Base-by-base conservation (phyloP, 352 stramenopile species). In the Phytophthora cactorum region DNA sequence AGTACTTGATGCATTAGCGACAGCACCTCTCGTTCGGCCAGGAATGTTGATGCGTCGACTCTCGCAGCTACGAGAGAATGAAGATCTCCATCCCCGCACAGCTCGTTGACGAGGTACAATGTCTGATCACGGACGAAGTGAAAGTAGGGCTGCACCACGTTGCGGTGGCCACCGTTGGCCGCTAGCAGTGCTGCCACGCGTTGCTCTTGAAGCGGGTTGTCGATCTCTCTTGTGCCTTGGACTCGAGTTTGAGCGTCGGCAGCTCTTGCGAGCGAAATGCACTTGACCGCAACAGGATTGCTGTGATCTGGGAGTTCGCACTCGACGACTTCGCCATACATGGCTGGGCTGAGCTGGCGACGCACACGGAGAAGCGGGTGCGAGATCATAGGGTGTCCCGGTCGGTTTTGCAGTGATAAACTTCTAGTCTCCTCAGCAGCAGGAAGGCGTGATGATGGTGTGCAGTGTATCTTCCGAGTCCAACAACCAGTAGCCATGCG, bases 101-200 rank as follows among this genome's bases (percentile, higher is more conserved):
- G 77, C 28, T 92, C 83, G 47, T 78, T 78, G 12, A 90, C 77
- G 7, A 90, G 47, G 32, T 70, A 73, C 22, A 80, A 45, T 12
- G 32, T 53, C 1, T 34, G 41, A 3, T 70, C 43, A 31, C 66
- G 66, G 9, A 68, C 9, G n/a, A 84, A 73, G 10, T 68, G 36
- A 7, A 64, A 57, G 32, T 70, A 50, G 0, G 72, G 31, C n/a
- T 70, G 51, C 12, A 81, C 72, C 8, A 84, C 54, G 36, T 78
- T 80, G 43, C 56, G 53, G 25, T 84, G 72, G 8, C 62, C 67
- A 36, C 72, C 72, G 12, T 46, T 58, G 9, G 59, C 56, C 15
- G 59, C 14, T 2, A 79, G 43, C 7, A 67, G 4, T 14, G 45
- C 58, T 14, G 62, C 61, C 2, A 75, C 61, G 0, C 52, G 61